Percentiles rank a stretch among this genome's conserved stretches.
phyloP scores from a whole-genome alignment of 805 yeast genomes.

The Saccharomyces eubayanus region DNA sequence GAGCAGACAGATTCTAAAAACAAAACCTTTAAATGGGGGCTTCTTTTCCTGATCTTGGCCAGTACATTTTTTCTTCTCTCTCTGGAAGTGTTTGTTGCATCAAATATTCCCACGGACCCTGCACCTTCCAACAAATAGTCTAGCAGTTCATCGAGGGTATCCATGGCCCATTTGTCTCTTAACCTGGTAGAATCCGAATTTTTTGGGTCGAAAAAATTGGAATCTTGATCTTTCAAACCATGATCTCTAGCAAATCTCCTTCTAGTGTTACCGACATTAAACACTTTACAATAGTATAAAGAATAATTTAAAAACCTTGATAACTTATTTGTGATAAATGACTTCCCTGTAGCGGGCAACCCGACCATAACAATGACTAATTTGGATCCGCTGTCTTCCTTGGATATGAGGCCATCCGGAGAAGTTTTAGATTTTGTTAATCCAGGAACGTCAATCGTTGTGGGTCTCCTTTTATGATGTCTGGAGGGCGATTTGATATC shows the following conservation, averaged over 20 bases:
- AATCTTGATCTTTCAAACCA: constrained; percentile 47
- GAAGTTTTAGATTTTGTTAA: constrained; percentile 72
- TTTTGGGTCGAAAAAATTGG: constrained; percentile 78
- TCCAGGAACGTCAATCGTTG: constrained; percentile 88
- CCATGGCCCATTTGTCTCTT: constrained; percentile 94
- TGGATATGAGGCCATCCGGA: constrained; percentile 63
- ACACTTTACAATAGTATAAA: constrained; percentile 81
- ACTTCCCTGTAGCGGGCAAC: constrained; percentile 88
- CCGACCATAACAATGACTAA: constrained; percentile 96
- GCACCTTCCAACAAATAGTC: constrained; percentile 72
- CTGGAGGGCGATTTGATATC: constrained; percentile 15
- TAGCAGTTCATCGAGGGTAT: constrained; percentile 74
- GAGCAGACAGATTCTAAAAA: constrained; percentile 84
- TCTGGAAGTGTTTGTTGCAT: constrained; percentile 73
- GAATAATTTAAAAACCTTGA: constrained; percentile 89
- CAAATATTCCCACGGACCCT: constrained; percentile 89
- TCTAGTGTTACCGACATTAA: constrained; percentile 93
- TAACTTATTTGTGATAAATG: constrained; percentile 84
- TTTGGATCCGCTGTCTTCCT: constrained; percentile 67
- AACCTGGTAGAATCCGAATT: constrained; percentile 54
- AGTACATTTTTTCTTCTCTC: constrained; percentile 53
- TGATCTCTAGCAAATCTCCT: constrained; percentile 49
- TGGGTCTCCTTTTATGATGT: constrained; percentile 47
- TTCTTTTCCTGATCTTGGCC: constrained; percentile 46
- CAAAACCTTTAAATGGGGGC: constrained; percentile 63